Conservation (phyloP, 345 rosid species). For the Syzygium jambos region DNA sequence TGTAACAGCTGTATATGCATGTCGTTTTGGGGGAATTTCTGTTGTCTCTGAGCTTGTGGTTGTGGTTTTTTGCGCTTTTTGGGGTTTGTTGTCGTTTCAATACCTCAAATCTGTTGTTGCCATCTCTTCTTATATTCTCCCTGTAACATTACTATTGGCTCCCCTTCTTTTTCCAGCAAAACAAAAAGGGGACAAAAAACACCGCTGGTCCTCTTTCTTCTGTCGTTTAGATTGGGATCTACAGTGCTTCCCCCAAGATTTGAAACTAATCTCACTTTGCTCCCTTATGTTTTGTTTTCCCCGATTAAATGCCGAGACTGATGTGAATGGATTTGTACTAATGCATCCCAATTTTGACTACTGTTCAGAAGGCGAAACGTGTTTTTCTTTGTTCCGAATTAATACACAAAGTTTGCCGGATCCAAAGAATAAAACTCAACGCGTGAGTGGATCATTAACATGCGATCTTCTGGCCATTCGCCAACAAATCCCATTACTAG, state of each 20-base stretch:
- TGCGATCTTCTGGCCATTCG: neutral
- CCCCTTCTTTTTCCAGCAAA: neutral
- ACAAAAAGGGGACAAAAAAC: neutral
- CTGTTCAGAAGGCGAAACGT: no score
- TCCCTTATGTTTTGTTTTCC: neutral
- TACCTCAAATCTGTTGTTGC: neutral
- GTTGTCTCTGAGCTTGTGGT: neutral
- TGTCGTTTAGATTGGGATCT: neutral
- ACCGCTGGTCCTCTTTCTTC: neutral
- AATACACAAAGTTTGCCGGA: no score
- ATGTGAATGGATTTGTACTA: neutral
- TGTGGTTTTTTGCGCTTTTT: slow-evolving; percentile 13
- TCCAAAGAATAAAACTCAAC: neutral
- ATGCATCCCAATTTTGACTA: neutral
- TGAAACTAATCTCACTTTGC: neutral
- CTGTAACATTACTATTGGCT: neutral
- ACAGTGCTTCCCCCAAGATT: neutral
- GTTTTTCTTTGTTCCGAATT: no score
- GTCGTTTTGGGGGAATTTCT: slow-evolving; percentile 12
- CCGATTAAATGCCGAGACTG: neutral
- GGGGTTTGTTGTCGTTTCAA: slow-evolving; percentile 6
- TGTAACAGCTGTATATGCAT: slow-evolving; percentile 10
- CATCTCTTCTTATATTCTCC: neutral
- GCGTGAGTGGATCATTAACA: neutral
- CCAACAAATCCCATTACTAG: neutral